phyloP scores from a whole-genome alignment of 2,329 filamentous ascomycete species.

The Colletotrichum somersetense region DNA sequence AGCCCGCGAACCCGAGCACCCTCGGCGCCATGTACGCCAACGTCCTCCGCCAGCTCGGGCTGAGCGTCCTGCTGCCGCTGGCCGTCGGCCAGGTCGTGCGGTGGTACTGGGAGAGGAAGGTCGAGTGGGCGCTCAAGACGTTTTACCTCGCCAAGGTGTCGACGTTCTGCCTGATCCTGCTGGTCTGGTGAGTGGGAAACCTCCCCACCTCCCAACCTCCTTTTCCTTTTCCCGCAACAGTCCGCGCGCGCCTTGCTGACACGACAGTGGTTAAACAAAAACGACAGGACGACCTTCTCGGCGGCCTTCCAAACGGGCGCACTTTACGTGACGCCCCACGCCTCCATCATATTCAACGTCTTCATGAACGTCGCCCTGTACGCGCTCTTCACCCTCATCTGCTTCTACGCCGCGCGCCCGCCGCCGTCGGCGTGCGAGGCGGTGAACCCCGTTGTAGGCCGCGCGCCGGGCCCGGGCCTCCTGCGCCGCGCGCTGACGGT shows the following conservation, averaged over 20 bases:
- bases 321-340: constrained; percentile 67
- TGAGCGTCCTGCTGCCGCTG: constrained; percentile 76
- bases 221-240: no score
- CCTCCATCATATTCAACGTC: constrained; percentile 75
- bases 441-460: constrained; percentile 50
- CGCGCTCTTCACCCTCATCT: constrained; percentile 72
- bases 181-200: constrained; percentile 59
- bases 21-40: constrained; percentile 73
- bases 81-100: constrained; percentile 71
- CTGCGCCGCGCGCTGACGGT: constrained; percentile 57
- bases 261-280: neutral
- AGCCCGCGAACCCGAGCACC: constrained; percentile 64
- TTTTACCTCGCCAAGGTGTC: constrained; percentile 66
- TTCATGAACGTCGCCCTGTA: constrained; percentile 76
- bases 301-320: constrained; percentile 74
- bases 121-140: constrained; percentile 64
- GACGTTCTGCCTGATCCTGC: constrained; percentile 59
- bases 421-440: constrained; percentile 50
- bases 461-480: constrained; percentile 45
- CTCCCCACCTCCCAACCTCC: no score
- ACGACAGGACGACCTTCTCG: constrained; percentile 74
- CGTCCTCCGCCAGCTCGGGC: constrained; percentile 76
- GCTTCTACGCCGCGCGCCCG: constrained; percentile 64
- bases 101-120: constrained; percentile 62
- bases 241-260: neutral